Evolutionary conservation across 2,329 filamentous ascomycete species (phyloP), one percentile per base, ranked within the genome.

Genomic region (Alternaria sp.): DNA sequence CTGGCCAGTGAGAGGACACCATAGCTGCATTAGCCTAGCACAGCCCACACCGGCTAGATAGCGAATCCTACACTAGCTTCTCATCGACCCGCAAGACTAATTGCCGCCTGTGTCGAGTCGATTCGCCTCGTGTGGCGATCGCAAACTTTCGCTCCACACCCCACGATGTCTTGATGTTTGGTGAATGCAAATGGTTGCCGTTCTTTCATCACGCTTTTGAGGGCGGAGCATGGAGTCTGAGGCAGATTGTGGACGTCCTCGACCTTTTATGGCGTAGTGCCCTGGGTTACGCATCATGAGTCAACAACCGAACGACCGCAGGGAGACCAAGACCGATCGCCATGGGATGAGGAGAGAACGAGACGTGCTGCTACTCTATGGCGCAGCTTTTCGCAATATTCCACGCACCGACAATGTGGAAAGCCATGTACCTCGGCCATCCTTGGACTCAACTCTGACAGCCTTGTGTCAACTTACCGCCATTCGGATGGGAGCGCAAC

Each of bases 391-490:
- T 47, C 67, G 64, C 44, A 61, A 72, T 20, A 64, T 74, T 14
- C 67, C 64, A 22, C 58, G 55, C 9, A 62, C 73, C n/a, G 61
- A 68, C 41, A 47, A 49, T 7, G 20, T 59, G 34, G 57, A 66
- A 11, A 38, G 53, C 18, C 64, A 72, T 60, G 42, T 57, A 14
- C 62, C 75, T 22, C 68, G 53, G 30, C 49, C 57, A 4, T 75
- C 72, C 14, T 53, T 47, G 5, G 75, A 78, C 54, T 66, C 74
- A 30, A 70, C 73, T 16, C 66, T 79, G 11, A 73, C 68, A 5
- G 75, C 75, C 26, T 70, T 79, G 48, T 75, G 71, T 22, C 78
- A 80, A 61, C 67, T 79, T 32, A 75, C 74, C 3, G 66, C 75
- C 3, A 63, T 79, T 30, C 71, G 76, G 16, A 68, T 80, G 41